Evolutionary conservation across 805 yeast species (phyloP), one percentile per base, ranked within the genome.

Genomic region (Metschnikowia lochheadii): DNA sequence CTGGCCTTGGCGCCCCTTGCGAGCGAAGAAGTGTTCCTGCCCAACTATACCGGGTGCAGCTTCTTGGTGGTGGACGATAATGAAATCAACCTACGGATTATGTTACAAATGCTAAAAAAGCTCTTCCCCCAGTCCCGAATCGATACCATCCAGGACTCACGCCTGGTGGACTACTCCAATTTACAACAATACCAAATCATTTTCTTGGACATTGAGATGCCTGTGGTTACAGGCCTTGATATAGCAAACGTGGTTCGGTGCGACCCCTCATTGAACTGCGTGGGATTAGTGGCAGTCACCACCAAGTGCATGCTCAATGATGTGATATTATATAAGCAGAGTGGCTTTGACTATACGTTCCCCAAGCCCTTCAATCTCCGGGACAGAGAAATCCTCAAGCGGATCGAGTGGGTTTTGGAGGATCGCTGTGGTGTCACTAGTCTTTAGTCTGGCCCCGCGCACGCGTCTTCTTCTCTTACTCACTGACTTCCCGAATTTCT

Each of bases 161-260:
- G 70, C 1, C 55, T 59, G 38, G 70, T 72, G 8, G 72, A 72
- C 49, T n/a, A 47, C 6, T 18, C 44, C 21, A 11, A 14, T 5
- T 51, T 58, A 14, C 51, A 44, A 45, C 50, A 47, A n/a, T 55
- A 52, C 34, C 46, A 53, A 18, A 56, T 68, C 32, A 61, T 72
- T 6, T 75, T 74, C 47, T 60, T 74, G 38, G 79, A 75, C 54
- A 75, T 75, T 32, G 79, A 75, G 52, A 75, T 75, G 79, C 79
- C 79, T 5, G 58, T 55, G 11, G 61, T 74, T 17, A 59, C 69
- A 17, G 79, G 79, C 11, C 59, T 70, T 6, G 73, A 73, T 18
- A 61, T 75, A 20, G 68, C 75, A n/a, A 37, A 38, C 41, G 35
- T 48, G 40, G 50, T 57, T 39, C 56, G 62, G 26, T 43, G 43